Percentiles rank a stretch among this genome's conserved stretches.
Conservation (phyloP, 2,329 filamentous ascomycete genomes). For the Aureobasidium sp. region DNA sequence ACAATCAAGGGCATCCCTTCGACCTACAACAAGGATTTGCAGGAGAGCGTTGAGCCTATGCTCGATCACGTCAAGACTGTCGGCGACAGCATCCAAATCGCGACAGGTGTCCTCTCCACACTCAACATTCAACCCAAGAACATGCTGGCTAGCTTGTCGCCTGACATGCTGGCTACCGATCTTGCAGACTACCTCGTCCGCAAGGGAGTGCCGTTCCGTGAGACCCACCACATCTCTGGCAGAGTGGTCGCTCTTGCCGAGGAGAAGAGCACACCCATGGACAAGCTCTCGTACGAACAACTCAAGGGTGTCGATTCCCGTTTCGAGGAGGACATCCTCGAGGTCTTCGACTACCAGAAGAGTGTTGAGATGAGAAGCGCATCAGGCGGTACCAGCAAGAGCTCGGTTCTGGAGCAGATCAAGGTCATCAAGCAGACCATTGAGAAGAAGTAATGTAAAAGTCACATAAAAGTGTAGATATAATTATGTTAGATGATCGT, state of each 20-base stretch:
- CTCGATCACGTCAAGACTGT: slow-evolving; percentile 77
- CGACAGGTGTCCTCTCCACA: slow-evolving; percentile 69
- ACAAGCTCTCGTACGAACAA: slow-evolving; percentile 57
- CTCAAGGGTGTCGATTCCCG: slow-evolving; percentile 58
- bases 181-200: slow-evolving; percentile 56
- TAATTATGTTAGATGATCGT: background rate
- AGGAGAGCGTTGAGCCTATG: slow-evolving; percentile 79
- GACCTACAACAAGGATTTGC: slow-evolving; percentile 88
- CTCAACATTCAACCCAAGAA: slow-evolving; percentile 60
- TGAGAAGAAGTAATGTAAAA: slow-evolving; percentile 14
- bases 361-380: slow-evolving; percentile 73
- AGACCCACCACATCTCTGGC: slow-evolving; percentile 72
- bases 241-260: slow-evolving; percentile 65
- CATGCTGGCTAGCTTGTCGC: slow-evolving; percentile 71
- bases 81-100: slow-evolving; percentile 72
- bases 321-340: slow-evolving; percentile 62
- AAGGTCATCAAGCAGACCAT: slow-evolving; percentile 40
- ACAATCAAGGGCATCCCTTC: slow-evolving; percentile 67
- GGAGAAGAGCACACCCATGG: slow-evolving; percentile 56
- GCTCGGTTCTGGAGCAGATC: slow-evolving; percentile 57
- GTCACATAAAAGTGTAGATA: background rate
- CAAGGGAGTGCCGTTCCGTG: slow-evolving; percentile 66
- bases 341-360: slow-evolving; percentile 69
- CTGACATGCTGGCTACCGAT: slow-evolving; percentile 73
- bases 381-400: slow-evolving; percentile 69